phyloP scores from a whole-genome alignment of 225 moss, liverwort and hornwort species.

The Bryoerythrophyllum caledonicum region DNA sequence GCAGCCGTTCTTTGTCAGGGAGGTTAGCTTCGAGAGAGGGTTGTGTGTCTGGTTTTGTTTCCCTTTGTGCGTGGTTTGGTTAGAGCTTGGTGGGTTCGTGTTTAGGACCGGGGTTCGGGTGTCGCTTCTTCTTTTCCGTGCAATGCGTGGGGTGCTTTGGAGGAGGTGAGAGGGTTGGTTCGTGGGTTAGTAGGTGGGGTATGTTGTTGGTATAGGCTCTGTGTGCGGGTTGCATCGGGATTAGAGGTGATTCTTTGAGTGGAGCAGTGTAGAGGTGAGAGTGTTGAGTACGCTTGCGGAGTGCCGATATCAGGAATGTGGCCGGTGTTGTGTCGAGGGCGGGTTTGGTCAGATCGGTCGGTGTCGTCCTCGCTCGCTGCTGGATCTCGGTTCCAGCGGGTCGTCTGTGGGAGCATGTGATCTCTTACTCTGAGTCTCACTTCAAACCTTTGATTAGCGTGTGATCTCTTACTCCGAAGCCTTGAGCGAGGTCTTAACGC shows the following conservation, averaged over 20 bases:
- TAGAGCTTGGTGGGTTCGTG: too few species aligned
- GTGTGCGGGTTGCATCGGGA: too few species aligned
- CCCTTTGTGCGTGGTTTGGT: too few species aligned
- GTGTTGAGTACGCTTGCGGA: not conserved
- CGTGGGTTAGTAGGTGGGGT: not conserved
- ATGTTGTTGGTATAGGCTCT: not conserved
- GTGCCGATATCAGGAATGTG: not conserved
- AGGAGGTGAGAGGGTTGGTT: not conserved
- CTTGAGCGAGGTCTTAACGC: not conserved
- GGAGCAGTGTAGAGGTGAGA: not conserved
- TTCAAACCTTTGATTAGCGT: not conserved
- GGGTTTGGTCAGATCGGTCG: not conserved
- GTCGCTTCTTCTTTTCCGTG: not conserved
- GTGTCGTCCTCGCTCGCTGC: not conserved
- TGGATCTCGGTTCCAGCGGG: slow-evolving; percentile 6
- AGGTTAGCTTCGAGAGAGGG: too few species aligned
- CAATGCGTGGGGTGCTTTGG: not conserved
- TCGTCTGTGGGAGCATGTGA: not conserved
- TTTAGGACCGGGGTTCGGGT: too few species aligned
- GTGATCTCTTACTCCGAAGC: not conserved
- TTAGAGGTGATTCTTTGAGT: too few species aligned
- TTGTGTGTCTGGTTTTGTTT: too few species aligned
- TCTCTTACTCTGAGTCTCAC: too few species aligned
- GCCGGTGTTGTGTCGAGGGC: not conserved
- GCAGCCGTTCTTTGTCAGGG: too few species aligned